Conservation (phyloP, 352 stramenopile species). For the Globisporangium nagaii region DNA sequence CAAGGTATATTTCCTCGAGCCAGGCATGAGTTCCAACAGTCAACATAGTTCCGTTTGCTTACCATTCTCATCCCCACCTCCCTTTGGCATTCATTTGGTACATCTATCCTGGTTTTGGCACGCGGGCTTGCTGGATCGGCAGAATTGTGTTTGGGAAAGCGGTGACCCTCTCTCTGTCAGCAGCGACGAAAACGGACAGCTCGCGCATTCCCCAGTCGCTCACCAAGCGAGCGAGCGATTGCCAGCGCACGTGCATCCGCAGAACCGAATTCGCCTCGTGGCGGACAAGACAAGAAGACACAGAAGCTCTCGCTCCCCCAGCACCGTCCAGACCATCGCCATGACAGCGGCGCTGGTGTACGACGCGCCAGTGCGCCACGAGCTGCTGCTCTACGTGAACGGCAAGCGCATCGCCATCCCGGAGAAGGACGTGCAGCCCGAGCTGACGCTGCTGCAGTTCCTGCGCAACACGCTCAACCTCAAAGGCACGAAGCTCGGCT, state of each 20-base stretch:
- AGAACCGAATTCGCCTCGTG: conserved; percentile 4
- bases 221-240: not conserved
- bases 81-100: no score
- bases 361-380: conserved; percentile 24
- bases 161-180: conserved; percentile 2
- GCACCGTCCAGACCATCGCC: not conserved
- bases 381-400: conserved; percentile 78
- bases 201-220: no score
- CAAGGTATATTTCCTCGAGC: no score
- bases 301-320: not conserved
- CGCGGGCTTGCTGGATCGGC: no score
- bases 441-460: conserved; percentile 83
- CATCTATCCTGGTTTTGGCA: no score
- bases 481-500: conserved; percentile 88
- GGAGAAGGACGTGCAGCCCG: conserved; percentile 48
- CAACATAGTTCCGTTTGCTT: no score
- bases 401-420: conserved; percentile 41
- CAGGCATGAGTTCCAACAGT: no score
- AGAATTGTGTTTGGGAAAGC: not conserved
- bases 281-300: not conserved
- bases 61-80: no score
- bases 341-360: not conserved
- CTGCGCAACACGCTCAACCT: conserved; percentile 65
- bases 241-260: not conserved
- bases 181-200: no score